Evolutionary conservation across 768 basidiomycete species (phyloP), one percentile per base, ranked within the genome.

Genomic region (Russula earlei): DNA sequence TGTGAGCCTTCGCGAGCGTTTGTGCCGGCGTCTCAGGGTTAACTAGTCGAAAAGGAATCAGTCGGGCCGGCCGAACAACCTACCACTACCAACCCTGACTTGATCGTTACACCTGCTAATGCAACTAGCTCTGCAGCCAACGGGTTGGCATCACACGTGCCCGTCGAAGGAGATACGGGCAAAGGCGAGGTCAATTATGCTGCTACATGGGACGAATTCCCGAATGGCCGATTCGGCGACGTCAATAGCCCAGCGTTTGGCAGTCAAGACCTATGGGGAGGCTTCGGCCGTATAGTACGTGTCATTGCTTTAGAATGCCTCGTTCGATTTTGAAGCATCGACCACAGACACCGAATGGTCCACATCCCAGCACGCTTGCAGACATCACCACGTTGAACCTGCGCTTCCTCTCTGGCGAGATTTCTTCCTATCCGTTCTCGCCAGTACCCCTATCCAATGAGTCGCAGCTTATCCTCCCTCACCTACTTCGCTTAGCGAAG

Each of bases 211-310:
- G 90, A 92, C 64, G 96, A 99, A 65, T 98, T 97, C 68, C 96
- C 96, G 7, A 99, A 99, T 67, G 96, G 96, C 34, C 85, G 96
- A 10, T 98, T 97, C 68, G 96, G 96, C 59, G 96, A 98, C 69
- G 90, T 87, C 67, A 90, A 96, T 65, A 95, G 91, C 73, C 96
- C 96, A 20, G 96, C 96, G 0, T 99, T 87, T 63, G 96, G 96
- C 44, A 74, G 75, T 33, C 82, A 81, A 64, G 85, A 84, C 58
- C 84, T 76, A 2, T 92, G 88, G 87, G 86, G 87, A 53, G 82
- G 83, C 36, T 76, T 80, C 11, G 77, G 75, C 42, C 73, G 85
- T 36, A 74, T 80, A 53, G 84, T 86, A 66, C 36, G 75, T 49
- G 12, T 50, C 36, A 12, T 27, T 27, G 5, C 33, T 22, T 14